A percentile compares a stretch with the other conserved stretches of the same genome.
phyloP scores from a whole-genome alignment of 2,329 filamentous ascomycete genomes.

The Xylaria digitata region DNA sequence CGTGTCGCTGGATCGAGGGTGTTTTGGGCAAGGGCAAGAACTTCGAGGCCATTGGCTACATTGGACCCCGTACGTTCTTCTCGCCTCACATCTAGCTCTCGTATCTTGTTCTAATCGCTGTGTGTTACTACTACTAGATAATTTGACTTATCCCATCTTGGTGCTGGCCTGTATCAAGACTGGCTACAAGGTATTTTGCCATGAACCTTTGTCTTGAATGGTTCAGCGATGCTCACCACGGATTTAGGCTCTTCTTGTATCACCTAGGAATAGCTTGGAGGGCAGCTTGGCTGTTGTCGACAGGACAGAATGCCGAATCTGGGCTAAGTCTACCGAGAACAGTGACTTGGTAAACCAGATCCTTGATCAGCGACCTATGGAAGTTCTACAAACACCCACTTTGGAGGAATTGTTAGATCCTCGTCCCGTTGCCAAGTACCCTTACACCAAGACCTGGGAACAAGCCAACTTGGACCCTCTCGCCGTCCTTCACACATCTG shows the following conservation, averaged over 20 bases:
- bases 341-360: slow-evolving; percentile 40
- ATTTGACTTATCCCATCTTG: slow-evolving; percentile 42
- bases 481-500: slow-evolving; percentile 43
- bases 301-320: slow-evolving; percentile 41
- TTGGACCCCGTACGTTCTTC: slow-evolving; percentile 40
- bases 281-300: slow-evolving; percentile 42
- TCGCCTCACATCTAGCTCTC: not conserved
- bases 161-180: slow-evolving; percentile 43
- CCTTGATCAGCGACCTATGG: slow-evolving; percentile 41
- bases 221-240: slow-evolving; percentile 4
- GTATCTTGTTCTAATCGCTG: slow-evolving; percentile 23
- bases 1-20: slow-evolving; percentile 41
- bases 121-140: slow-evolving; percentile 30
- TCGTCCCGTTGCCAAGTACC: slow-evolving; percentile 40
- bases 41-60: slow-evolving; percentile 42
- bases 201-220: not conserved
- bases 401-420: slow-evolving; percentile 40
- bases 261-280: slow-evolving; percentile 42
- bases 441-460: slow-evolving; percentile 43
- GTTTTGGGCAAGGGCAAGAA: slow-evolving; percentile 39
- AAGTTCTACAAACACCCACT: slow-evolving; percentile 39
- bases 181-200: slow-evolving; percentile 40
- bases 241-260: slow-evolving; percentile 41
- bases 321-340: slow-evolving; percentile 38
- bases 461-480: slow-evolving; percentile 41